Evolutionary conservation across 257 asterid genomes (phyloP), one percentile per base, ranked within the genome.

Genomic region (Henckelia pumila): DNA sequence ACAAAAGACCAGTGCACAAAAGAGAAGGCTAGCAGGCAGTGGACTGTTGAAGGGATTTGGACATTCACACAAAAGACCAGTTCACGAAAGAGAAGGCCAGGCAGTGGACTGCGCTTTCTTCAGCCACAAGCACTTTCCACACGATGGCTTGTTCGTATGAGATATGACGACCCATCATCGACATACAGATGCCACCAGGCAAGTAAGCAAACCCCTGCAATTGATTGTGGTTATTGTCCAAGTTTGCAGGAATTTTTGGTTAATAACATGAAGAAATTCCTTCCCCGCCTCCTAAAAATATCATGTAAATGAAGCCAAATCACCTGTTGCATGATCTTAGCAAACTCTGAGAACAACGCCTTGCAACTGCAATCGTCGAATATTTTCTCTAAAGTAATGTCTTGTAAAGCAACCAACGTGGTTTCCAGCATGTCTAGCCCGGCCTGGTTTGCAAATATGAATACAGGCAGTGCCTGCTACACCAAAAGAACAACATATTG

Each of bases 351-450:
- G 57, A 83, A 87, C 68, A 94, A 69, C 5, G 87, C 82, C 79
- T 88, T 88, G 7, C 89, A 81, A 19, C 99, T 96, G 0, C 83
- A 56, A 10, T 94, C 99, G 4, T 94, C 96, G 8, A 91, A 94
- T 70, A 94, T 85, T 79, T 87, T 91, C 40, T 94, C 98, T 40
- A 94, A 44, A 24, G 96, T 77, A 56, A 91, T 82, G 70, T 94
- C 99, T 73, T 94, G 99, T 58, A 94, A 82, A 19, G 96, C 87
- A 59, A 91, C 93, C 50, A 94, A 79, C 40, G 96, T 88, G 0
- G 98, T 94, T 88, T 94, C 99, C 44, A 94, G 87, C 97, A 94
- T 88, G 78, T 91, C 96, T 2, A 94, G 82, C 26, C 99, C 99
- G 0, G 96, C 88, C 78, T 94, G 97, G 79, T 94, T 94, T 2